These are phyloP conservation scores for Posidonia oceanica DNA, from an alignment of 116 monocot genomes.

Conservation along the genomic window DNA sequence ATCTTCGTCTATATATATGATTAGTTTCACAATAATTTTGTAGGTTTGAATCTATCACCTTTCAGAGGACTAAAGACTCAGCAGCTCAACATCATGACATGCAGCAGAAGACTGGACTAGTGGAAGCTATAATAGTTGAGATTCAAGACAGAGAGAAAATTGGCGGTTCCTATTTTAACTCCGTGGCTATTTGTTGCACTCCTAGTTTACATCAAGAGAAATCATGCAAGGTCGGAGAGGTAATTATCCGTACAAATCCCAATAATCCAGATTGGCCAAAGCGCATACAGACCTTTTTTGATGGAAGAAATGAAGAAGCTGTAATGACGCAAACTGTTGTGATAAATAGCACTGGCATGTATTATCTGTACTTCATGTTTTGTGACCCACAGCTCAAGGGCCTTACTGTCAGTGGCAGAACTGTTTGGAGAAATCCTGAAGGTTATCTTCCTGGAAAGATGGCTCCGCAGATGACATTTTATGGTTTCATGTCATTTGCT, in stretches of 20 bases:
- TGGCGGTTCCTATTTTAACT: conserved; percentile 66
- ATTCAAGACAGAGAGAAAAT: conserved; percentile 80
- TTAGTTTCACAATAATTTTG: not conserved
- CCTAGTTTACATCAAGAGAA: conserved; percentile 32
- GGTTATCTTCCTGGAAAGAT: conserved; percentile 98
- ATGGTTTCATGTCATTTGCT: conserved; percentile 88
- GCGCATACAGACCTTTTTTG: conserved; percentile 86
- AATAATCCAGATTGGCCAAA: conserved; percentile 67
- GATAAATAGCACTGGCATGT: conserved; percentile 83
- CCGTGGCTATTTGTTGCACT: conserved; percentile 78
- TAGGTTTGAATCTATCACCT: conserved; percentile 80
- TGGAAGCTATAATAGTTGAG: conserved; percentile 95
- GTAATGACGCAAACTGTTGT: conserved; percentile 44
- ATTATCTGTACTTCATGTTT: conserved; percentile 98
- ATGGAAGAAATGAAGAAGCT: conserved; percentile 53
- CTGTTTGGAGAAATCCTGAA: conserved; percentile 91
- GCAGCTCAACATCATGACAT: conserved; percentile 52
- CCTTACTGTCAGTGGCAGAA: conserved; percentile 57
- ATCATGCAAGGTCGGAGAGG: conserved; percentile 67
- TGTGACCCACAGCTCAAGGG: conserved; percentile 83
- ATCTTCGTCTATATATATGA: not conserved
- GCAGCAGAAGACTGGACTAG: conserved; percentile 83
- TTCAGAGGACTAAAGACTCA: conserved; percentile 65
- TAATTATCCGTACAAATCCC: conserved; percentile 65
- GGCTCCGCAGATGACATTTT: conserved; percentile 85